Conservation (phyloP, 192 early-diverging fungal genomes). For the Lobulomyces angularis region DNA sequence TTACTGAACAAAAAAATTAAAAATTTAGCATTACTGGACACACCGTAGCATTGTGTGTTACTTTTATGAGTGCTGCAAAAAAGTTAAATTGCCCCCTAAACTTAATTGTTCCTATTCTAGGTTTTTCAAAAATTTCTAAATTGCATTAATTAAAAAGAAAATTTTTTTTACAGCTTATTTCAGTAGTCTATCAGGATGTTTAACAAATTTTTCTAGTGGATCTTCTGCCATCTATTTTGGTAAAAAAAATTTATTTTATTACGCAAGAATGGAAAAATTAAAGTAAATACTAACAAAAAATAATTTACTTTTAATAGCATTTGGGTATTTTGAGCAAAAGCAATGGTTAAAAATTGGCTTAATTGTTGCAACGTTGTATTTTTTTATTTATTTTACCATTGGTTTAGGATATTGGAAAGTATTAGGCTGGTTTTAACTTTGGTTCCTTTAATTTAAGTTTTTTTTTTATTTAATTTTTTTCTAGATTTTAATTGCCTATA, state of each 20-base stretch:
- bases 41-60: constrained; percentile 52
- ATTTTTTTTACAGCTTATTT: not conserved
- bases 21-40: constrained; percentile 62
- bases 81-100: constrained; percentile 41
- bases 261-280: no score
- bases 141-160: not conserved
- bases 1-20: no score
- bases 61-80: constrained; percentile 61
- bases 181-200: not conserved
- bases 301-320: constrained; percentile 13
- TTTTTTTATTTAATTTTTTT: no score
- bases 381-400: constrained; percentile 43
- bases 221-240: constrained; percentile 24
- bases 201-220: constrained; percentile 27
- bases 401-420: constrained; percentile 61
- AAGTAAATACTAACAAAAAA: not conserved
- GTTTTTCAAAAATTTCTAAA: constrained; percentile 50
- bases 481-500: no score
- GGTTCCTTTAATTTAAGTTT: no score
- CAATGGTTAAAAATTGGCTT: constrained; percentile 53
- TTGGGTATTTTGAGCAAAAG: constrained; percentile 41
- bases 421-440: constrained; percentile 48
- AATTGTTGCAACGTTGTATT: constrained; percentile 29
- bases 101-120: constrained; percentile 41
- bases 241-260: not conserved